Evolutionary conservation across 225 moss, liverwort and hornwort species (phyloP).

Genomic region (Marchantia polymorpha): DNA sequence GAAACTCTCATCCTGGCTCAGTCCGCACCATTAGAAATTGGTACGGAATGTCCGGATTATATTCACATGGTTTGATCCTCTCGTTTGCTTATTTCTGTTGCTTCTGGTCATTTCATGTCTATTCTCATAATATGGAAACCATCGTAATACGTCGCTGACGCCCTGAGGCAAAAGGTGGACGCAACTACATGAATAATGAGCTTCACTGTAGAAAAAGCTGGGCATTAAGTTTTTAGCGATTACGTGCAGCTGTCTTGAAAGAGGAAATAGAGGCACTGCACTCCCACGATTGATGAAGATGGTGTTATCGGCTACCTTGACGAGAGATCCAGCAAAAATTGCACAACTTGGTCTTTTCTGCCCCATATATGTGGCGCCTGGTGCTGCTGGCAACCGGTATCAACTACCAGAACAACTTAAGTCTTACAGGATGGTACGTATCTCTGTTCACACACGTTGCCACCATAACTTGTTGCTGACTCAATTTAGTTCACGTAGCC

Average conservation of each 20-base stretch:
- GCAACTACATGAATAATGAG: not conserved
- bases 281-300: conserved; percentile 87
- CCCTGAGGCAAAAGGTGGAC: not conserved
- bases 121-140: too few relatives aligned
- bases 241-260: conserved; percentile 64
- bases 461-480: too few relatives aligned
- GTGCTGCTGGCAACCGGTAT: conserved; percentile 71
- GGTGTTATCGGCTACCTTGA: conserved; percentile 92
- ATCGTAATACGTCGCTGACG: not conserved
- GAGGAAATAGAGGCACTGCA: conserved; percentile 69
- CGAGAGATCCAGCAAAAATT: conserved; percentile 95
- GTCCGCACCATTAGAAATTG: conserved; percentile 63
- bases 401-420: conserved; percentile 82
- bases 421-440: conserved; percentile 70
- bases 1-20: conserved; percentile 33
- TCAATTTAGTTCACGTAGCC: not conserved
- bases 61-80: too few relatives aligned
- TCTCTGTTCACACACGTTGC: not conserved
- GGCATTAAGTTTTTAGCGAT: not conserved
- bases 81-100: too few relatives aligned
- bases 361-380: conserved; percentile 81
- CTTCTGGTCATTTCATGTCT: too few relatives aligned
- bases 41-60: conserved; percentile 29
- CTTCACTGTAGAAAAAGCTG: not conserved
- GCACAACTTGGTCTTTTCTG: conserved; percentile 80